Percentiles rank a stretch among this genome's conserved stretches.
Evolutionary conservation across 208 protist species (phyloP).

Genomic region (Angomonas ambiguus): DNA sequence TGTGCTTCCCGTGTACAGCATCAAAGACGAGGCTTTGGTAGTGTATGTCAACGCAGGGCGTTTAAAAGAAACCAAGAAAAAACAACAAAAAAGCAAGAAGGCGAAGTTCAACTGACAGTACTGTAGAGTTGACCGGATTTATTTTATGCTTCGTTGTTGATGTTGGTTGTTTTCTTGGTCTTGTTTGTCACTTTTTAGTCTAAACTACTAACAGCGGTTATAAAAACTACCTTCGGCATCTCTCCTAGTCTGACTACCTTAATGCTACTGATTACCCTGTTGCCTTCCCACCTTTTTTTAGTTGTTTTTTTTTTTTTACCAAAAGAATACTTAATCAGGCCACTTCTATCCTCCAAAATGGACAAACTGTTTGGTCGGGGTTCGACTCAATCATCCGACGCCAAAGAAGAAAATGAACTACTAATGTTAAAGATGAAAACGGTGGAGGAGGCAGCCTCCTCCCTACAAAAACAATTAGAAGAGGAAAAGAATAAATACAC

Average conservation of each 20-base stretch:
- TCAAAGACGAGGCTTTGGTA: background rate
- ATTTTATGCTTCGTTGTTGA: no score
- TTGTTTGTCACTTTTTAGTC: constrained; percentile 30
- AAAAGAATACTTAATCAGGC: no score
- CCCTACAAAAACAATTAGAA: constrained; percentile 43
- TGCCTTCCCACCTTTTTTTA: no score
- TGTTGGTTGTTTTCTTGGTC: no score
- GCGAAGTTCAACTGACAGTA: constrained; percentile 1
- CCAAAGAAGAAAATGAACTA: constrained; percentile 50
- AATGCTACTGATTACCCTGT: no score
- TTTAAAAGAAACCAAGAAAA: constrained; percentile 2
- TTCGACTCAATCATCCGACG: constrained; percentile 16
- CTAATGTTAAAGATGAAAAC: constrained; percentile 56
- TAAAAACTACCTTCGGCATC: no score
- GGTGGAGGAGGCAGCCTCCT: constrained; percentile 37
- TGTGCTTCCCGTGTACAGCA: background rate
- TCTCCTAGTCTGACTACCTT: no score
- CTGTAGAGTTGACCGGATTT: constrained; percentile 1
- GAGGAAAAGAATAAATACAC: constrained; percentile 40
- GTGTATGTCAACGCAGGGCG: background rate
- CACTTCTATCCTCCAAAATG: no score
- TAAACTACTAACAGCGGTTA: no score
- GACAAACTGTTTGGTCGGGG: constrained; percentile 43
- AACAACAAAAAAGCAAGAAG: constrained; percentile 5
- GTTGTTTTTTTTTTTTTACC: background rate